These are phyloP conservation scores for Puccinia hordei DNA, from an alignment of 1,284 basidiomycete species.

Conservation along the genomic window DNA sequence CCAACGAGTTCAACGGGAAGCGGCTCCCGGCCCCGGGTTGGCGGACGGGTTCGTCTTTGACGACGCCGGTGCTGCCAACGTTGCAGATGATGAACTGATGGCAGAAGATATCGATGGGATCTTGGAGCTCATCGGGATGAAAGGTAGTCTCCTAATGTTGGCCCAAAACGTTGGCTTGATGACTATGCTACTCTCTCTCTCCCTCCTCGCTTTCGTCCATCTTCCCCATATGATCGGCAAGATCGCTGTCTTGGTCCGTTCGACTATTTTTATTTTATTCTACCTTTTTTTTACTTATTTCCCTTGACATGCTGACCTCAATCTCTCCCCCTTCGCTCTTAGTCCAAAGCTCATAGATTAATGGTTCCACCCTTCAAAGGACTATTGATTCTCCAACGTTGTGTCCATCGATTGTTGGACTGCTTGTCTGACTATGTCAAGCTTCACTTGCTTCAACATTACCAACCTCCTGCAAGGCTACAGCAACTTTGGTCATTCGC, in stretches of 20 bases:
- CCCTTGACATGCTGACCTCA: not conserved
- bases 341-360: constrained; percentile 42
- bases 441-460: constrained; percentile 3
- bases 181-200: constrained; percentile 48
- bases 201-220: constrained; percentile 50
- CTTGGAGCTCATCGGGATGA: constrained; percentile 50
- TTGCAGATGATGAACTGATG: constrained; percentile 47
- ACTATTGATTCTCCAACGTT: constrained; percentile 40
- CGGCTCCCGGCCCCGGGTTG: not conserved
- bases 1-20: not conserved
- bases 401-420: constrained; percentile 43
- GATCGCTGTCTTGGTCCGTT: constrained; percentile 49
- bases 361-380: constrained; percentile 45
- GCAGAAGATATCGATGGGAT: constrained; percentile 50
- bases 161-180: constrained; percentile 50
- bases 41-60: constrained; percentile 15
- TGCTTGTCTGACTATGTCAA: constrained; percentile 37
- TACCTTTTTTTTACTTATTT: not conserved
- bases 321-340: not conserved
- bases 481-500: constrained; percentile 9
- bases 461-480: not conserved
- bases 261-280: not conserved
- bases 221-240: constrained; percentile 50
- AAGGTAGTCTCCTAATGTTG: constrained; percentile 48
- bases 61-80: constrained; percentile 15